Evolutionary conservation across 2,329 filamentous ascomycete species (phyloP).

Genomic region (Aureobasidium sp.): DNA sequence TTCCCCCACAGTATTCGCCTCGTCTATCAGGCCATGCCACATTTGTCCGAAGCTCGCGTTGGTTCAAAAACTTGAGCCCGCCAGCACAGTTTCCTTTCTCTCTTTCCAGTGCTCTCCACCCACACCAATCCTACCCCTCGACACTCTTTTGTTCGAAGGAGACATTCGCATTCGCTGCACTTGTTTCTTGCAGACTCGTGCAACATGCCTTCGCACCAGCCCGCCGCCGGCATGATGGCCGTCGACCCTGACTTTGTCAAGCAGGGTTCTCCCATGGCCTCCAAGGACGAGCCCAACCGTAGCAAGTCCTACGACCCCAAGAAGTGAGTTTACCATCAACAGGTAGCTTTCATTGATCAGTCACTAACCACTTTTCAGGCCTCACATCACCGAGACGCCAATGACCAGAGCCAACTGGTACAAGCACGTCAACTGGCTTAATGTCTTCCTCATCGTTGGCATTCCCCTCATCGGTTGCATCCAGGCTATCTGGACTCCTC

Average conservation of each 20-base stretch:
- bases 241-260: slow-evolving; percentile 41
- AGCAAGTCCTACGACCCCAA: slow-evolving; percentile 51
- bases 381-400: slow-evolving; percentile 76
- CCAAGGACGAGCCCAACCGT: slow-evolving; percentile 45
- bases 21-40: slow-evolving; percentile 12
- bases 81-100: slow-evolving; percentile 7
- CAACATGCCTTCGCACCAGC: slow-evolving; percentile 48
- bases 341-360: neutral
- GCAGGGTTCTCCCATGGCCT: slow-evolving; percentile 41
- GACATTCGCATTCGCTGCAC: slow-evolving; percentile 4
- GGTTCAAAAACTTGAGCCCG: slow-evolving; percentile 12
- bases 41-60: slow-evolving; percentile 9
- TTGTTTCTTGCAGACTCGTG: neutral
- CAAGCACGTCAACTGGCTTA: slow-evolving; percentile 92
- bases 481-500: slow-evolving; percentile 69
- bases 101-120: slow-evolving; percentile 4
- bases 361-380: slow-evolving; percentile 26
- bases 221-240: slow-evolving; percentile 41
- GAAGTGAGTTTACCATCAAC: slow-evolving; percentile 44
- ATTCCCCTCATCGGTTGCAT: slow-evolving; percentile 69
- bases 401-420: slow-evolving; percentile 81
- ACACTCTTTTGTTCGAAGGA: slow-evolving; percentile 16
- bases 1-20: slow-evolving; percentile 12
- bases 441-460: slow-evolving; percentile 71
- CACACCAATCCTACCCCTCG: slow-evolving; percentile 4